Evolutionary conservation across 768 basidiomycete species (phyloP).

Genomic region (Tricholoma sp.): DNA sequence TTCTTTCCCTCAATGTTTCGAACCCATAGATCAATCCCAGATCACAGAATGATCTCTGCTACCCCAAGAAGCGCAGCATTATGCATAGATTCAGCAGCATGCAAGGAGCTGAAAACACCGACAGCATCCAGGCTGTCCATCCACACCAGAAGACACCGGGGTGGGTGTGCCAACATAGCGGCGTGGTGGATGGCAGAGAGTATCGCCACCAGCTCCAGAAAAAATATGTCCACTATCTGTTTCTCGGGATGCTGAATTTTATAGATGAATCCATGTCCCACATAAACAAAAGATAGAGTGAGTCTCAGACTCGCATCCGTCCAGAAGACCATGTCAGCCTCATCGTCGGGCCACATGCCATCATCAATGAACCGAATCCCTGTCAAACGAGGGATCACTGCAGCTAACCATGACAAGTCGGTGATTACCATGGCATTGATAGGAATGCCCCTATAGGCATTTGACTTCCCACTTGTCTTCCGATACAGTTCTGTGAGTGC

Average conservation of each 20-base stretch:
- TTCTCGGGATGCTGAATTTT: neutral
- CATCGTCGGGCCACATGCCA: slow-evolving; percentile 7
- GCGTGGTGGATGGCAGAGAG: slow-evolving; percentile 15
- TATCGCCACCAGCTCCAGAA: slow-evolving; percentile 17
- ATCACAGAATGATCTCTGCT: slow-evolving; percentile 4
- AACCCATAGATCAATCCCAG: slow-evolving; percentile 13
- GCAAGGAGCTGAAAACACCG: slow-evolving; percentile 6
- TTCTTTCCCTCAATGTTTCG: slow-evolving; percentile 10
- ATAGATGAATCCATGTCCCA: slow-evolving; percentile 12
- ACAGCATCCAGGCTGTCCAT: neutral
- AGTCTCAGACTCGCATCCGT: slow-evolving; percentile 14
- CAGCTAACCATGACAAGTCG: slow-evolving; percentile 12
- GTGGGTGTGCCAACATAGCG: slow-evolving; percentile 9
- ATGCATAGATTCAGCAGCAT: neutral
- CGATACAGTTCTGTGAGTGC: neutral
- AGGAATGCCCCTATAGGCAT: neutral
- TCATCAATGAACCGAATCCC: slow-evolving; percentile 14
- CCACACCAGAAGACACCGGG: slow-evolving; percentile 10
- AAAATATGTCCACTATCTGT: slow-evolving; percentile 16
- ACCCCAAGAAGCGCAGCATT: neutral
- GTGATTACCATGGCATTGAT: slow-evolving; percentile 9
- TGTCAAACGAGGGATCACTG: slow-evolving; percentile 5
- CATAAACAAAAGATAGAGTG: slow-evolving; percentile 10
- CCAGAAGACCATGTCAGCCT: slow-evolving; percentile 18
- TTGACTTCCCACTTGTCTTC: neutral